Conservation (phyloP, 768 basidiomycete species). For the Mycena polygramma region DNA sequence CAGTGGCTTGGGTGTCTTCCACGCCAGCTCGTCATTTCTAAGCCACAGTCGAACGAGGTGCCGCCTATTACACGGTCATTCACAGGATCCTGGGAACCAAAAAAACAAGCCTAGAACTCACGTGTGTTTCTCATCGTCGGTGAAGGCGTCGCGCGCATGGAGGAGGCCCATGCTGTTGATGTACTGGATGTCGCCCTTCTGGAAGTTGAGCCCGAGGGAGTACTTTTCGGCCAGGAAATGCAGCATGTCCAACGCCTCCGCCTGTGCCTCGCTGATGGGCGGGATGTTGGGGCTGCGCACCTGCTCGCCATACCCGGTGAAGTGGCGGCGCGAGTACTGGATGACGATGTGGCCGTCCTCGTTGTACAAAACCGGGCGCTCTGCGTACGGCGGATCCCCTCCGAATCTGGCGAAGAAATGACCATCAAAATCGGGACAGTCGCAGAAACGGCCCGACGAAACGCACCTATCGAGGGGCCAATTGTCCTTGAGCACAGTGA, state of each 20-base stretch:
- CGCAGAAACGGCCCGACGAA: not conserved
- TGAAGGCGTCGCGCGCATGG: constrained; percentile 60
- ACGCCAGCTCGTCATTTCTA: constrained; percentile 61
- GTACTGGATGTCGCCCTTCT: constrained; percentile 65
- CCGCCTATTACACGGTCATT: constrained; percentile 47
- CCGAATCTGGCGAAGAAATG: constrained; percentile 50
- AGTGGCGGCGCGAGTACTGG: constrained; percentile 61
- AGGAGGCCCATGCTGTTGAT: constrained; percentile 61
- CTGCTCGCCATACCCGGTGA: constrained; percentile 56
- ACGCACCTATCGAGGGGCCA: constrained; percentile 60
- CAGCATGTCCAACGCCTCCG: constrained; percentile 60
- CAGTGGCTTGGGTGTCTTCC: constrained; percentile 57
- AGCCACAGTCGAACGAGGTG: constrained; percentile 62
- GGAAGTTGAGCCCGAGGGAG: constrained; percentile 58
- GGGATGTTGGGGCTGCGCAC: constrained; percentile 55
- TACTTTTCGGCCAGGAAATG: constrained; percentile 61
- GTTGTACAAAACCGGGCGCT: constrained; percentile 56
- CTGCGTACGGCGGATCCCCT: constrained; percentile 49
- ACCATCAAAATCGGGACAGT: constrained; percentile 19
- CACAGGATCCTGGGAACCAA: constrained; percentile 10
- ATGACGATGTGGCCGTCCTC: constrained; percentile 56
- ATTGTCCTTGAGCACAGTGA: constrained; percentile 54
- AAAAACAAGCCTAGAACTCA: constrained; percentile 40
- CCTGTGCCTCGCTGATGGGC: constrained; percentile 63
- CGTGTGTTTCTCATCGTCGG: constrained; percentile 57